These are phyloP conservation scores for Claviceps paspali DNA, from an alignment of 2,329 filamentous ascomycete genomes.

Conservation along the genomic window DNA sequence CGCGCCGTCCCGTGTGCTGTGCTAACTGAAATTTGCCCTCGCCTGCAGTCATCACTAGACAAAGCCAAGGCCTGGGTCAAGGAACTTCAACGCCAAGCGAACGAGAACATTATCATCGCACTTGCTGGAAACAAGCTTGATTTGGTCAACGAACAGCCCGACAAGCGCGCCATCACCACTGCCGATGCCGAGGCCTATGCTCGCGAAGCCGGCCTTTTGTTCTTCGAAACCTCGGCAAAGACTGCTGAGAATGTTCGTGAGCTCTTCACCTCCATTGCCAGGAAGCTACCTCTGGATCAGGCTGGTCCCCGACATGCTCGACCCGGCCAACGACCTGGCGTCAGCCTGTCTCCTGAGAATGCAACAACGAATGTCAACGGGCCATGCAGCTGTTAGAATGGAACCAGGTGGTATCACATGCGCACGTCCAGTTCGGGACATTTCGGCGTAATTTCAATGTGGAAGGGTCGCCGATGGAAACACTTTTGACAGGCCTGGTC, in stretches of 20 bases:
- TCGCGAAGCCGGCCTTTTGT: conserved; percentile 79
- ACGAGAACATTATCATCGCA: conserved; percentile 98
- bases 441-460: conserved; percentile 5
- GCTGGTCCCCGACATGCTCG: conserved; percentile 80
- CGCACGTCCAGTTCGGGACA: conserved; percentile 4
- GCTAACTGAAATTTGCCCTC: neutral
- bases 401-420: neutral
- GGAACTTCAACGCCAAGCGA: conserved; percentile 94
- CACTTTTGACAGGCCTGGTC: conserved; percentile 11
- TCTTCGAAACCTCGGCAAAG: conserved; percentile 98
- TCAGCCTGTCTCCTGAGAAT: conserved; percentile 41
- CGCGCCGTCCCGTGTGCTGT: neutral
- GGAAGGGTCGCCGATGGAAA: conserved; percentile 9
- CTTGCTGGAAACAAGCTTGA: conserved; percentile 97
- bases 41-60: conserved; percentile 70
- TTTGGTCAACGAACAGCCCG: conserved; percentile 82
- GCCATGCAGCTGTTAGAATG: conserved; percentile 37
- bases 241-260: conserved; percentile 92
- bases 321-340: conserved; percentile 42
- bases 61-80: conserved; percentile 99
- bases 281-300: conserved; percentile 93
- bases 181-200: conserved; percentile 93
- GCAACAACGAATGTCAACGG: conserved; percentile 41
- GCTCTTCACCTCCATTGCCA: conserved; percentile 92
- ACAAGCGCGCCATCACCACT: conserved; percentile 82